A percentile compares a stretch with the other conserved stretches of the same genome.
phyloP scores from a whole-genome alignment of 2,329 filamentous ascomycete genomes.

The Zymoseptoria brevis region DNA sequence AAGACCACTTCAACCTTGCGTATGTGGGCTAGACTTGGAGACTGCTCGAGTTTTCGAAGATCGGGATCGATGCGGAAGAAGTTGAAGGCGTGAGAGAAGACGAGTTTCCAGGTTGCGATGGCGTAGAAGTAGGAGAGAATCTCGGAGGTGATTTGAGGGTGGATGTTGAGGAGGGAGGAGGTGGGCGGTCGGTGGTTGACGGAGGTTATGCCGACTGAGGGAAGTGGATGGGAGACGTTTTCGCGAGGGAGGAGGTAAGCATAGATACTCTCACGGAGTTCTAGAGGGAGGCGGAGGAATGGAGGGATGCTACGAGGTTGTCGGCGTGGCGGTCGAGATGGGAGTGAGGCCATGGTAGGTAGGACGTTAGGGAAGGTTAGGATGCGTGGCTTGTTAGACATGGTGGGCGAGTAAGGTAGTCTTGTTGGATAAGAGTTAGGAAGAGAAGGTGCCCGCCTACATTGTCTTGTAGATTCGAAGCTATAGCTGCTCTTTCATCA shows the following conservation, averaged over 20 bases:
- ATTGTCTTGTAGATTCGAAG: background rate
- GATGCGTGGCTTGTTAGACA: background rate
- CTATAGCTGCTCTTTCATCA: background rate
- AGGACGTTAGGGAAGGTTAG: background rate
- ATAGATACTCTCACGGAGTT: slow-evolving; percentile 39
- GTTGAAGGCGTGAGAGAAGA: slow-evolving; percentile 31
- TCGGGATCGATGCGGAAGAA: slow-evolving; percentile 31
- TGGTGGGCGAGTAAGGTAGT: background rate
- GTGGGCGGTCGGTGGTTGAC: slow-evolving; percentile 26
- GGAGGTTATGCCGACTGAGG: slow-evolving; percentile 27
- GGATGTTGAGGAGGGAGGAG: slow-evolving; percentile 19
- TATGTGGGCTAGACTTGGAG: slow-evolving; percentile 16
- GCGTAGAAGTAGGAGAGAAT: slow-evolving; percentile 26
- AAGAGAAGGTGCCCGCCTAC: background rate
- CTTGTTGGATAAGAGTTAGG: background rate
- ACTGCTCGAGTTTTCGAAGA: slow-evolving; percentile 20
- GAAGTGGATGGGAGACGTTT: slow-evolving; percentile 24
- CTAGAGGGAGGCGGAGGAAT: slow-evolving; percentile 34
- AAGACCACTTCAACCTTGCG: slow-evolving; percentile 28
- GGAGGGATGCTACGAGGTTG: slow-evolving; percentile 2
- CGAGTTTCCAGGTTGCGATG: slow-evolving; percentile 27
- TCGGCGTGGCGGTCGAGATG: background rate
- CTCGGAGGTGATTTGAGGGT: slow-evolving; percentile 23
- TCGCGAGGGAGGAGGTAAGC: slow-evolving; percentile 26
- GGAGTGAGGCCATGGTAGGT: background rate